These are phyloP conservation scores for Aegilops sharonensis DNA, from an alignment of 176 grass and related monocot species.

Conservation along the genomic window DNA sequence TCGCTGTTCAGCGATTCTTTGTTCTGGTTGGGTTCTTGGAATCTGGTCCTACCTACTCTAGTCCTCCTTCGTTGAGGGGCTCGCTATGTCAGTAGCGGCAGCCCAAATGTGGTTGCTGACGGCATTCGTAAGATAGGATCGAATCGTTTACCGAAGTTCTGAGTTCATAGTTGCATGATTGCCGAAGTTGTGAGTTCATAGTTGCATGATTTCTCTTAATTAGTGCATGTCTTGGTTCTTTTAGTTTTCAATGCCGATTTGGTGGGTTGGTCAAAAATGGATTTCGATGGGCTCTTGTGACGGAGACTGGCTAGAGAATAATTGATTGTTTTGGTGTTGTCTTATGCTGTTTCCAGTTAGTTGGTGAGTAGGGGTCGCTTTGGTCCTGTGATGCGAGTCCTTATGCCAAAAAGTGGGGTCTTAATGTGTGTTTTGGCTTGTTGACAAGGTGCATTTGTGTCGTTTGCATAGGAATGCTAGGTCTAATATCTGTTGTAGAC, in stretches of 20 bases:
- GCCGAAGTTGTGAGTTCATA: not conserved
- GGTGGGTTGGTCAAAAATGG: not conserved
- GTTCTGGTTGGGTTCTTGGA: constrained; percentile 27
- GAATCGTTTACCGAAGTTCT: not conserved
- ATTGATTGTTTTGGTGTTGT: not conserved
- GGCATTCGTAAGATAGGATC: constrained; percentile 27
- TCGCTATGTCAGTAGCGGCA: not conserved
- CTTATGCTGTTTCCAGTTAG: not conserved
- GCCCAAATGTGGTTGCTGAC: constrained; percentile 11
- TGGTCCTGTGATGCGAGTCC: not conserved
- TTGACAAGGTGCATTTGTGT: constrained; percentile 9
- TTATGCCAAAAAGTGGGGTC: not conserved
- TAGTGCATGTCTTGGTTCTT: not conserved
- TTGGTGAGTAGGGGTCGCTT: not conserved
- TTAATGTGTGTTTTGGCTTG: constrained; percentile 8
- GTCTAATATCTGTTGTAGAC: not conserved
- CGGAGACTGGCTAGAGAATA: not conserved
- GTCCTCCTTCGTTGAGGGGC: constrained; percentile 1
- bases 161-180: not conserved
- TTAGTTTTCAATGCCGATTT: constrained; percentile 4
- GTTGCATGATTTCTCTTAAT: not conserved
- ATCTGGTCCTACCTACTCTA: not conserved
- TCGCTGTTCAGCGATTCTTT: not conserved
- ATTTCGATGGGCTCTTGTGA: constrained; percentile 10
- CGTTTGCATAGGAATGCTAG: constrained; percentile 7